phyloP scores from a whole-genome alignment of 2,329 filamentous ascomycete species.

The Trichoderma brevicompactum region DNA sequence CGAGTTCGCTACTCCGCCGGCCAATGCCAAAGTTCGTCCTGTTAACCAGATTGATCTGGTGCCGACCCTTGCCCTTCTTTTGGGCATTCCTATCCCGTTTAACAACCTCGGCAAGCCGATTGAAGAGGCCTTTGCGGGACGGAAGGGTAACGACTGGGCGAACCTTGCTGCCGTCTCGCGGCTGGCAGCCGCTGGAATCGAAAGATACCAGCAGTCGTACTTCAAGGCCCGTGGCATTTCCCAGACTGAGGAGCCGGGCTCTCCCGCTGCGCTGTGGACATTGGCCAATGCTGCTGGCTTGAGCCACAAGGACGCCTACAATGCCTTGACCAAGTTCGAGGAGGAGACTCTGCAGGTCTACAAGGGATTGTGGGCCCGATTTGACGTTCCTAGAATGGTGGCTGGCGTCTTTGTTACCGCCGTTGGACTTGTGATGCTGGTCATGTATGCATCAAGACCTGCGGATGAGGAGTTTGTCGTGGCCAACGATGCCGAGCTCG shows the following conservation, averaged over 20 bases:
- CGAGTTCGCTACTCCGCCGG: slow-evolving; percentile 60
- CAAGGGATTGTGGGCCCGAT: slow-evolving; percentile 86
- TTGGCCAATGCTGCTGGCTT: slow-evolving; percentile 53
- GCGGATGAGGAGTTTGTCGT: slow-evolving; percentile 59
- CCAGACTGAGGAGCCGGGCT: slow-evolving; percentile 54
- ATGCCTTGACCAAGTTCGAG: slow-evolving; percentile 75
- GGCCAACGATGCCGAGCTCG: slow-evolving; percentile 61
- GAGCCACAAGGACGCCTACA: slow-evolving; percentile 49
- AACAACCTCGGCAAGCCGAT: slow-evolving; percentile 94
- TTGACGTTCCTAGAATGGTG: slow-evolving; percentile 85
- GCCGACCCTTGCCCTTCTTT: slow-evolving; percentile 82
- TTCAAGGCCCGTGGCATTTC: slow-evolving; percentile 71
- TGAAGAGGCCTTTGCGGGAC: slow-evolving; percentile 85
- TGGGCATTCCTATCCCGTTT: slow-evolving; percentile 92
- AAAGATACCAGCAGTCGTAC: slow-evolving; percentile 87
- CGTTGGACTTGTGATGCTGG: slow-evolving; percentile 68
- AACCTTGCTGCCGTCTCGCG: slow-evolving; percentile 79
- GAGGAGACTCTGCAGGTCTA: slow-evolving; percentile 76
- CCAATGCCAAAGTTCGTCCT: slow-evolving; percentile 76
- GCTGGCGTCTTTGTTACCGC: slow-evolving; percentile 75
- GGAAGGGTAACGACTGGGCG: slow-evolving; percentile 69
- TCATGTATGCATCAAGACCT: slow-evolving; percentile 70
- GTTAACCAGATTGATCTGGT: slow-evolving; percentile 92
- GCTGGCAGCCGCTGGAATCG: slow-evolving; percentile 81
- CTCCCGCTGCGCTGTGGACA: slow-evolving; percentile 49